phyloP scores from a whole-genome alignment of 257 asterid genomes.

The Phtheirospermum japonicum region DNA sequence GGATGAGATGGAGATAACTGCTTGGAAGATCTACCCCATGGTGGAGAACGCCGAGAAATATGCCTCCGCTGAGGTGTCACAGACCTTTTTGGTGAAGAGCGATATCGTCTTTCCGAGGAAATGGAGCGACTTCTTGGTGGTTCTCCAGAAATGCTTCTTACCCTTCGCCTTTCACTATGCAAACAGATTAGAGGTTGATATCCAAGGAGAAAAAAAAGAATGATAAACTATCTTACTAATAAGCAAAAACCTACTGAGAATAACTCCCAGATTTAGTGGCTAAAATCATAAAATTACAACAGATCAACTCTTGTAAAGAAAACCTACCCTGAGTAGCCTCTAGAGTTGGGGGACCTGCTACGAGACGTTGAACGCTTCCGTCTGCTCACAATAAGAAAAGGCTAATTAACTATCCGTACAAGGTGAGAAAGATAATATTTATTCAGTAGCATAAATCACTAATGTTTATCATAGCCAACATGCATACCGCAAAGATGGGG shows the following conservation, averaged over 20 bases:
- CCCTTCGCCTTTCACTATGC: constrained; percentile 52
- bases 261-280: background rate
- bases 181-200: constrained; percentile 25
- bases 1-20: background rate
- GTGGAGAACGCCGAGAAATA: constrained; percentile 51
- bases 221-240: background rate
- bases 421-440: background rate
- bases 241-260: background rate
- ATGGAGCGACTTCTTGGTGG: constrained; percentile 54
- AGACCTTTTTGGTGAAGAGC: constrained; percentile 52
- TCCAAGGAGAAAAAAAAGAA: background rate
- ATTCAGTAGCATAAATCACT: constrained; percentile 2
- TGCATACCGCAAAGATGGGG: constrained; percentile 56
- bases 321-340: constrained; percentile 51
- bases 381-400: constrained; percentile 35
- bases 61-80: constrained; percentile 54
- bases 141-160: constrained; percentile 60
- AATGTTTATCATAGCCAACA: constrained; percentile 14
- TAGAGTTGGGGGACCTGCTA: constrained; percentile 54
- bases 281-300: background rate
- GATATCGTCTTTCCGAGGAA: constrained; percentile 54
- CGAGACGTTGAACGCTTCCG: constrained; percentile 44
- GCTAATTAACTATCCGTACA: constrained; percentile 2
- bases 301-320: constrained; percentile 11
- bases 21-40: constrained; percentile 51